Percentiles rank a stretch among this genome's conserved stretches.
phyloP scores from a whole-genome alignment of 345 rosid species.

The Eucalyptus cloeziana region DNA sequence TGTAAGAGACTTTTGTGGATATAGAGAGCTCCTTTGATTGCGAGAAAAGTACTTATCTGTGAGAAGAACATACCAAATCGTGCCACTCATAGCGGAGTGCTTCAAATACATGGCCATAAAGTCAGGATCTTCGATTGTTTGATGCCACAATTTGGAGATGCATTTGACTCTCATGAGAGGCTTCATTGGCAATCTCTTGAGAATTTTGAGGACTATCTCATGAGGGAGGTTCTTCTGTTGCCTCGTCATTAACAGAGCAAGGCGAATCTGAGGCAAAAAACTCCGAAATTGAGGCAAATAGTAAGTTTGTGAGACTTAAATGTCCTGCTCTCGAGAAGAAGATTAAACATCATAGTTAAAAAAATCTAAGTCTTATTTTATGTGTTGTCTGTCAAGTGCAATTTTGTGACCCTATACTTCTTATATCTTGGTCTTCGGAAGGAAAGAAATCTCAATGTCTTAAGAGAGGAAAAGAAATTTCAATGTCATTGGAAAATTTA shows the following conservation, averaged over 20 bases:
- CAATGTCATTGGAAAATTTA: not conserved
- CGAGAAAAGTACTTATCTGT: fast-evolving
- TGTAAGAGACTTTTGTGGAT: not conserved
- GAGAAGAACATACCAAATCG: not conserved
- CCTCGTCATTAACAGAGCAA: not conserved
- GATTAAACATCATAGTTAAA: not conserved
- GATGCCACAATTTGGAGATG: not conserved
- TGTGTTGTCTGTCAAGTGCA: not conserved
- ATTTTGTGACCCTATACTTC: not conserved
- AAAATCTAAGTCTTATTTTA: not conserved
- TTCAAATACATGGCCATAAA: not conserved
- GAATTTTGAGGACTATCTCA: not conserved
- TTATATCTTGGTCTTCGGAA: not conserved
- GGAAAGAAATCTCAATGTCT: not conserved
- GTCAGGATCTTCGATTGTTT: not conserved
- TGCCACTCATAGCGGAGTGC: not conserved
- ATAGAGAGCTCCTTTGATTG: not conserved
- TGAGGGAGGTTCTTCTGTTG: not conserved
- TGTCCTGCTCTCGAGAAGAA: not conserved
- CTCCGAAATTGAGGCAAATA: not conserved
- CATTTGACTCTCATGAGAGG: not conserved
- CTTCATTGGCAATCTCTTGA: not conserved
- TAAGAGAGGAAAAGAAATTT: not conserved
- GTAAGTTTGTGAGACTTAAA: not conserved
- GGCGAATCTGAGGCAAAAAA: not conserved